phyloP scores from a whole-genome alignment of 164 flowering plant species.

The Dillenia turbinata region DNA sequence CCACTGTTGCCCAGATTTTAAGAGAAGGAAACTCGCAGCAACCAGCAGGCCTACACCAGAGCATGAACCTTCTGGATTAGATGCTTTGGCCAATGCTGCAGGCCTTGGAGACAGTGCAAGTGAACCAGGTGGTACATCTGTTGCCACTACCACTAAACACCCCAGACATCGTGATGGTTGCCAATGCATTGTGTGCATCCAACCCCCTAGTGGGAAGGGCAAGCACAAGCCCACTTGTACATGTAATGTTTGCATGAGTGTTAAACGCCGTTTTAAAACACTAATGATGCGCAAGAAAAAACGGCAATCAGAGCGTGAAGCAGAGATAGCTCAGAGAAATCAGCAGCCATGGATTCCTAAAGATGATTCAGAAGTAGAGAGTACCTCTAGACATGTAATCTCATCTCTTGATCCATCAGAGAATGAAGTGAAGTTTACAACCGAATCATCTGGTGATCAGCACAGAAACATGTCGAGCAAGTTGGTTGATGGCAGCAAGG shows the following conservation, averaged over 20 bases:
- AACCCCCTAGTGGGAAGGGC: conserved; percentile 98
- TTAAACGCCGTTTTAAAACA: conserved; percentile 62
- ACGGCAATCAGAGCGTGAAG: conserved; percentile 70
- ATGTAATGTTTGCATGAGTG: conserved; percentile 64
- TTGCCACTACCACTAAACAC: conserved; percentile 80
- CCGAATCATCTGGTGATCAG: conserved; percentile 25
- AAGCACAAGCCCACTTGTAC: conserved; percentile 76
- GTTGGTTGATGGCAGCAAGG: conserved; percentile 31
- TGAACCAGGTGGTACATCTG: conserved; percentile 41
- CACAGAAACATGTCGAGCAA: conserved; percentile 18
- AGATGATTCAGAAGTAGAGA: conserved; percentile 58
- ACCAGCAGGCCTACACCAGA: conserved; percentile 23
- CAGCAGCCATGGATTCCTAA: conserved; percentile 26
- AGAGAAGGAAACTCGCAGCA: conserved; percentile 44
- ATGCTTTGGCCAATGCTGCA: conserved; percentile 88
- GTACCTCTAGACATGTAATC: conserved; percentile 21
- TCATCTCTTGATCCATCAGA: conserved; percentile 27
- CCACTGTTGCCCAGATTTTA: conserved; percentile 40
- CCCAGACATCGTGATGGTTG: conserved; percentile 98
- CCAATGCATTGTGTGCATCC: conserved; percentile 96
- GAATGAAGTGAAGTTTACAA: conserved; percentile 24
- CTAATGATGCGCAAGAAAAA: conserved; percentile 68
- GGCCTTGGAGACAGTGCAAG: conserved; percentile 58
- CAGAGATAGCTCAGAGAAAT: conserved; percentile 58
- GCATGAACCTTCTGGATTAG: conserved; percentile 70